Evolutionary conservation across 495 filamentous ascomycete species (phyloP).

Genomic region (Penicillium turbatum): DNA sequence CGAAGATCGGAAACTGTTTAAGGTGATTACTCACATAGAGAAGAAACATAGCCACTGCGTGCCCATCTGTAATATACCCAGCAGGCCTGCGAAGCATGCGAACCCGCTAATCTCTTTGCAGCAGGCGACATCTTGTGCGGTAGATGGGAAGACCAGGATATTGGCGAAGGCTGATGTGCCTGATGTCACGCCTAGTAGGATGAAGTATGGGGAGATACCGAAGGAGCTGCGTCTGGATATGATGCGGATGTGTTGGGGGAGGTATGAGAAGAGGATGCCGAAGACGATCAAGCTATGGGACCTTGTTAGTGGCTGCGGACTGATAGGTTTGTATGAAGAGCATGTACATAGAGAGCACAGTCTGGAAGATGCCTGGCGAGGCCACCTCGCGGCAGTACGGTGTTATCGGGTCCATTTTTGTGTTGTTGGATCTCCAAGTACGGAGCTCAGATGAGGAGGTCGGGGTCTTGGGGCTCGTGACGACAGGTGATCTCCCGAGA

Average conservation of each 20-base stretch:
- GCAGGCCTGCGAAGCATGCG: conserved; percentile 75
- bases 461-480: neutral
- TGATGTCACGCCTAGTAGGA: conserved; percentile 86
- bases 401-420: conserved; percentile 25
- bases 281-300: conserved; percentile 69
- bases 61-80: conserved; percentile 86
- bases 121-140: conserved; percentile 73
- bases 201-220: conserved; percentile 90
- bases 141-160: conserved; percentile 77
- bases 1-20: neutral
- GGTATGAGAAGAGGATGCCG: conserved; percentile 89
- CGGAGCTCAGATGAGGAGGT: conserved; percentile 18
- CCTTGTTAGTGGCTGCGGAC: conserved; percentile 2
- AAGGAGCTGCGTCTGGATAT: conserved; percentile 82
- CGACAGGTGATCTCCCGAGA: neutral
- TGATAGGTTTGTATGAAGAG: neutral
- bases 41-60: conserved; percentile 90
- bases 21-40: conserved; percentile 63
- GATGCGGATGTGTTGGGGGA: conserved; percentile 92
- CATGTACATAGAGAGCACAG: conserved; percentile 57
- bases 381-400: conserved; percentile 38
- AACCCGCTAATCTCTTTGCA: conserved; percentile 75
- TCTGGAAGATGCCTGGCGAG: conserved; percentile 53
- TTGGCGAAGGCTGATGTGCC: conserved; percentile 85
- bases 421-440: conserved; percentile 6